These are phyloP conservation scores for Colletotrichum abscissum DNA, from an alignment of 2,329 filamentous ascomycete species.

Conservation along the genomic window DNA sequence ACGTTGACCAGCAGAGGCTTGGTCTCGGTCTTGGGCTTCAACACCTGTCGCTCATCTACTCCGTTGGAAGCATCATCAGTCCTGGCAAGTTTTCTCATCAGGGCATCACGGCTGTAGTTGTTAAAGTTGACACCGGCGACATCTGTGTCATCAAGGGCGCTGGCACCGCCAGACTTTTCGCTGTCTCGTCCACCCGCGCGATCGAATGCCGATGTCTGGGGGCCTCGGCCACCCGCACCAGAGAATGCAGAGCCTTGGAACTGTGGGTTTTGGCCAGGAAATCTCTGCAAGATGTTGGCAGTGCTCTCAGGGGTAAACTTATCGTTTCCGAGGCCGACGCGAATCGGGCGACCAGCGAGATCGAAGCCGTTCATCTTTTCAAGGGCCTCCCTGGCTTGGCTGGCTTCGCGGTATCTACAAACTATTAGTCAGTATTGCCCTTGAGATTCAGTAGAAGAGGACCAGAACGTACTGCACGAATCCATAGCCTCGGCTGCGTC, in stretches of 20 bases:
- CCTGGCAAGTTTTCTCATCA: slow-evolving; percentile 98
- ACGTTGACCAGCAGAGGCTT: slow-evolving; percentile 87
- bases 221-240: slow-evolving; percentile 86
- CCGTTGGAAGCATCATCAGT: slow-evolving; percentile 81
- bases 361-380: slow-evolving; percentile 99
- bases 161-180: slow-evolving; percentile 91
- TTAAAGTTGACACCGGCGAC: slow-evolving; percentile 99
- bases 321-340: slow-evolving; percentile 99
- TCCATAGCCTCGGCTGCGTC: slow-evolving; percentile 92
- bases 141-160: slow-evolving; percentile 96
- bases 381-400: slow-evolving; percentile 91
- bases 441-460: background rate
- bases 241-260: slow-evolving; percentile 94
- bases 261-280: slow-evolving; percentile 82
- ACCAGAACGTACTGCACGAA: slow-evolving; percentile 89
- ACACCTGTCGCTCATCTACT: slow-evolving; percentile 76
- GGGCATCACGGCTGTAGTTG: slow-evolving; percentile 97
- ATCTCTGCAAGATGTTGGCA: slow-evolving; percentile 90
- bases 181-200: slow-evolving; percentile 88
- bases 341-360: slow-evolving; percentile 94
- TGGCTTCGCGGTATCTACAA: slow-evolving; percentile 87
- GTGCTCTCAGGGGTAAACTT: slow-evolving; percentile 99
- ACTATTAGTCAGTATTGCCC: slow-evolving; percentile 54
- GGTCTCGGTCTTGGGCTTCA: slow-evolving; percentile 82
- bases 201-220: slow-evolving; percentile 89